Evolutionary conservation across 768 basidiomycete genomes (phyloP), one percentile per base, ranked within the genome.

Genomic region (Boletus rubropictus): DNA sequence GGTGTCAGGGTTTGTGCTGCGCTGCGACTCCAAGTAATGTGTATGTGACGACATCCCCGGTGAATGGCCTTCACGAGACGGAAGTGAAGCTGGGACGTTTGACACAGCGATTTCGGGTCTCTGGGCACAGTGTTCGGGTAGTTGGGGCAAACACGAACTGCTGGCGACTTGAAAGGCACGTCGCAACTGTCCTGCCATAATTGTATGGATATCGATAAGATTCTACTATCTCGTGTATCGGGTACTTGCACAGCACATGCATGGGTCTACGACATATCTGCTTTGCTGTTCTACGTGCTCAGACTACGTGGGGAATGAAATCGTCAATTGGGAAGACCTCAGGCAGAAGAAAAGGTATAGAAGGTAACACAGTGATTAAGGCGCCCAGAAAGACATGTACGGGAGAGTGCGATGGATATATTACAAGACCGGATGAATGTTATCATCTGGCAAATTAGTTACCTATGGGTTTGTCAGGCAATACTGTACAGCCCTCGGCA

Each of bases 1-100:
- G 3, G 59, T 51, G 29, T 66, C 66, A 3, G 61, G 57, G 49
- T 60, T 67, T 31, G 41, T 42, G 20, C 48, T 52, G 24, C 42
- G 56, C 29, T 55, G 63, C 27, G 51, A 44, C 22, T 44, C 60
- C 14, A 50, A 31, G 35, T 48, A 32, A 15, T 43, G 56, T 47
- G 28, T 42, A n/a, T 46, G 44, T 17, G 48, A 56, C 33, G 50
- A 43, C 53, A 59, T 56, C 37, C 28, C 35, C n/a, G 24, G 24
- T n/a, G 33, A 31, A 41, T 18, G 14, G 28, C n/a, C 24, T 42
- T 33, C 31, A 39, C 35, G 32, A 10, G 40, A 34, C 10, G 15
- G 25, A 21, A 32, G 43, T 18, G 29, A 33, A 4, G 20, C n/a
- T 28, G 39, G 41, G 39, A 39, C 4, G 37, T 29, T 15, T 25